Percentiles rank a stretch among this genome's conserved stretches.
phyloP scores from a whole-genome alignment of 768 basidiomycete genomes.

The Brasilioporus rufonigricans region DNA sequence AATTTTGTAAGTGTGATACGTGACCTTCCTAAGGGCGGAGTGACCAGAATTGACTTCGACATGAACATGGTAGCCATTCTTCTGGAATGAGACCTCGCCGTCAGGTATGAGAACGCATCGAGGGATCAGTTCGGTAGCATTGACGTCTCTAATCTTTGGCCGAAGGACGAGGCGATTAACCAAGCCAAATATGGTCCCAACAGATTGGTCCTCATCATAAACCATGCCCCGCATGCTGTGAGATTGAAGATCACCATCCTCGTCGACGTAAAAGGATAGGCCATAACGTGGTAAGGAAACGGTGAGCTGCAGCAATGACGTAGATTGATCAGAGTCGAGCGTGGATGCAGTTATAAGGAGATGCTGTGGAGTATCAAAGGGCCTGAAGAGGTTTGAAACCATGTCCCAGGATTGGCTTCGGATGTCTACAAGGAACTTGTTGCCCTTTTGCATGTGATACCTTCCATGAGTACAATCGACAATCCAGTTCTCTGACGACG shows the following conservation, averaged over 20 bases:
- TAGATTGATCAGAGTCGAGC: neutral
- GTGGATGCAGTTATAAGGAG: conserved; percentile 19
- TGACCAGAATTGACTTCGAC: conserved; percentile 8
- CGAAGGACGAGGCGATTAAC: conserved; percentile 40
- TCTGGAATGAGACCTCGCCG: conserved; percentile 23
- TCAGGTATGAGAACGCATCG: conserved; percentile 40
- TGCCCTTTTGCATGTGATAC: conserved; percentile 8
- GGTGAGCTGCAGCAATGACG: conserved; percentile 13
- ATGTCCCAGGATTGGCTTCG: conserved; percentile 27
- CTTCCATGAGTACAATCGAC: conserved; percentile 11
- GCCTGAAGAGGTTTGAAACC: conserved; percentile 21
- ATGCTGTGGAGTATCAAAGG: conserved; percentile 23
- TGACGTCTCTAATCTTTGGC: conserved; percentile 5
- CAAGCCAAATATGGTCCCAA: conserved; percentile 46
- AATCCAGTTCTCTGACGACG: conserved; percentile 27
- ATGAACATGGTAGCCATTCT: conserved; percentile 15
- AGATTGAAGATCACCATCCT: conserved; percentile 33
- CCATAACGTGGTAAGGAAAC: conserved; percentile 40
- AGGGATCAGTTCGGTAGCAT: neutral
- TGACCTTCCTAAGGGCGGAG: neutral
- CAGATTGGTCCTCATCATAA: conserved; percentile 40
- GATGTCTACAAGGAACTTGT: conserved; percentile 24
- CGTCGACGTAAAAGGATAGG: conserved; percentile 36
- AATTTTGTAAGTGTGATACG: conserved; percentile 31
- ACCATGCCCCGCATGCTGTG: conserved; percentile 41